Percentiles rank a stretch among this genome's conserved stretches.
Conservation (phyloP, 179 eudicot genomes). For the Drosera spatulata region DNA sequence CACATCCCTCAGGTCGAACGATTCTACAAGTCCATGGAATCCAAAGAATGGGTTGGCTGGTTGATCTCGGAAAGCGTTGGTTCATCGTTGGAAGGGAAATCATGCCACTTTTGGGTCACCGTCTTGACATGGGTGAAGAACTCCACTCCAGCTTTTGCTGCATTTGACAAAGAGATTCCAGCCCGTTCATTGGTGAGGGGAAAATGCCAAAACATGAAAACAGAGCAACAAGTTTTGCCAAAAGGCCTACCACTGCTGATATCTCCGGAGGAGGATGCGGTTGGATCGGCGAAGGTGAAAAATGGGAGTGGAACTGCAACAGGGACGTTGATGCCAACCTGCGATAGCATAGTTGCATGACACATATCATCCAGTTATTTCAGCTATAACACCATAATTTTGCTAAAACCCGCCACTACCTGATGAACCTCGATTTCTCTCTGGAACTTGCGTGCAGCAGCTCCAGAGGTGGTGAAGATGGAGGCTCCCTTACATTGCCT, state of each 20-base stretch:
- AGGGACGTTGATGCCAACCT: conserved; percentile 97
- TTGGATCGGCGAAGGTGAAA: conserved; percentile 84
- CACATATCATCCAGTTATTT: background rate
- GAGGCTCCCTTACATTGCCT: conserved; percentile 75
- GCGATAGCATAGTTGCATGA: background rate
- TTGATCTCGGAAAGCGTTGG: background rate
- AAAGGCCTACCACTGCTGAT: conserved; percentile 8
- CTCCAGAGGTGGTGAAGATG: conserved; percentile 66
- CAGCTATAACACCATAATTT: background rate
- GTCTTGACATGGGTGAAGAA: conserved; percentile 76
- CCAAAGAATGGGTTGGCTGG: too few species aligned
- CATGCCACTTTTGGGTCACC: conserved; percentile 90
- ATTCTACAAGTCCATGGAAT: too few species aligned
- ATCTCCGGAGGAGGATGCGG: conserved; percentile 95
- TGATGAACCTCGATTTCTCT: conserved; percentile 59
- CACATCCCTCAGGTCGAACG: too few species aligned
- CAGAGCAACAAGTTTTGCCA: background rate
- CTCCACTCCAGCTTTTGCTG: conserved; percentile 84
- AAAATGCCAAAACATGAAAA: background rate
- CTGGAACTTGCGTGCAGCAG: conserved; percentile 63
- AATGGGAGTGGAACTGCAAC: conserved; percentile 92
- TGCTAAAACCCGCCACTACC: conserved; percentile 22
- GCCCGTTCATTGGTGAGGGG: background rate
- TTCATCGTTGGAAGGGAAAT: conserved; percentile 14
- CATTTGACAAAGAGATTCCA: background rate